phyloP scores from a whole-genome alignment of 2,329 filamentous ascomycete species.

The Nothopassalora personata region DNA sequence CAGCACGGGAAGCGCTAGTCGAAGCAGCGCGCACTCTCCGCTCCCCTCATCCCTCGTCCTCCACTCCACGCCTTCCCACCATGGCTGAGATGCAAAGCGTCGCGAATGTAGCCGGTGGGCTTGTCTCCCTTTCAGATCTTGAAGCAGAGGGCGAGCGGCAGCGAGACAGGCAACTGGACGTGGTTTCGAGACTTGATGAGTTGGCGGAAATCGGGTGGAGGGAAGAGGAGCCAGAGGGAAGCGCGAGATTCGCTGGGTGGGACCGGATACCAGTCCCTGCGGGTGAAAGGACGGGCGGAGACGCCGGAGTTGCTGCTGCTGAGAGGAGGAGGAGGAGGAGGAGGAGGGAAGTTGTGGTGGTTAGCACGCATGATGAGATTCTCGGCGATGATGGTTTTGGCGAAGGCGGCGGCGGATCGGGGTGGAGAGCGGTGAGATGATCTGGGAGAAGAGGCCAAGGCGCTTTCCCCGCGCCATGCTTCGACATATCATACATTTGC shows the following conservation, averaged over 20 bases:
- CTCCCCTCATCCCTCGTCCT: background rate
- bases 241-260: slow-evolving; percentile 18
- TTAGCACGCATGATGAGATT: slow-evolving; percentile 58
- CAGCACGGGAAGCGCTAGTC: background rate
- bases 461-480: too few relatives aligned
- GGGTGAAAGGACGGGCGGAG: slow-evolving; percentile 54
- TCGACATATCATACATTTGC: too few relatives aligned
- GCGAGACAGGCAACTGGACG: slow-evolving; percentile 5
- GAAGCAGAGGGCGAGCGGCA: slow-evolving; percentile 5
- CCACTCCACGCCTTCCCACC: background rate
- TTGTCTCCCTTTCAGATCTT: slow-evolving; percentile 1
- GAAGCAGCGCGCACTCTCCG: background rate
- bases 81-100: background rate
- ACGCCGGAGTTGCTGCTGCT: background rate
- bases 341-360: slow-evolving; percentile 81
- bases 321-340: slow-evolving; percentile 42
- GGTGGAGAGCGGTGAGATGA: background rate
- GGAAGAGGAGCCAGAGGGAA: slow-evolving; percentile 52
- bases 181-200: slow-evolving; percentile 13
- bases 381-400: slow-evolving; percentile 19
- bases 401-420: background rate
- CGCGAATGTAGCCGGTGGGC: background rate
- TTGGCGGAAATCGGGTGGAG: slow-evolving; percentile 28
- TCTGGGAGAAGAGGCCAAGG: background rate
- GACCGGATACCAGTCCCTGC: slow-evolving; percentile 6